Base-by-base conservation (phyloP, 306 rosid species). In the Calophaca sinica region DNA sequence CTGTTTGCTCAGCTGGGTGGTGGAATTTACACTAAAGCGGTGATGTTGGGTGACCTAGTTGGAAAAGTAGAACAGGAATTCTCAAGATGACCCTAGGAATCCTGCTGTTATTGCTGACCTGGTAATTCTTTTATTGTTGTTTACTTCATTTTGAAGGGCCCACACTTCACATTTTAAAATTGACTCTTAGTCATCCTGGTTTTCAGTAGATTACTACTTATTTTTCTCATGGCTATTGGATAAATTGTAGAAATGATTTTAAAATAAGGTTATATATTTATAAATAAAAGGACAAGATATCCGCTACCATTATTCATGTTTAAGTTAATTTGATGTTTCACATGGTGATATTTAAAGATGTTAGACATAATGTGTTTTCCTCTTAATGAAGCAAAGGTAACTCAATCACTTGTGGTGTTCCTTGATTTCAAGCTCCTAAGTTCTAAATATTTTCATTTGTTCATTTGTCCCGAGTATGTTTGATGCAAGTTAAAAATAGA, bases 91-190 rank as follows among this genome's bases (percentile, higher is more conserved):
- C 74, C 98, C 98, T 31, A 87, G 98, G 76, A 94, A 94, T 80
- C 98, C 98, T 77, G 98, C 98, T 55, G 98, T 94, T 66, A 94
- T 94, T 86, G 98, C 98, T 65, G 98, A 94, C 74, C 89, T 94
- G 98, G 98, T 91, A 92, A 64, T 75, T 78, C 39, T 48, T 73
- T 75, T 50, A 53, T 73, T 60, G 70, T 62, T 77, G 12, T 49
- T 77, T 35, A 62, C 73, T 53, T 77, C 69, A 32, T 70, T 77
- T 65, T 61, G 45, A 68, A 29, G 66, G 53, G 36, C 9, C 57
- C 44, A 6, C 48, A 35, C 59, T 10, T 62, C 29, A 5, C 54
- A 50, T 42, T 9, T 63, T 63, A 41, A n/a, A 48, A 42, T 68
- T 62, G 36, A 58, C 31, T 45, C 51, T 64, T 57, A 59, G 7